Percentiles rank a stretch among this genome's conserved stretches.
These are phyloP conservation scores for Tylopilus rubrobrunneus DNA, from an alignment of 768 basidiomycete species.

Conservation along the genomic window DNA sequence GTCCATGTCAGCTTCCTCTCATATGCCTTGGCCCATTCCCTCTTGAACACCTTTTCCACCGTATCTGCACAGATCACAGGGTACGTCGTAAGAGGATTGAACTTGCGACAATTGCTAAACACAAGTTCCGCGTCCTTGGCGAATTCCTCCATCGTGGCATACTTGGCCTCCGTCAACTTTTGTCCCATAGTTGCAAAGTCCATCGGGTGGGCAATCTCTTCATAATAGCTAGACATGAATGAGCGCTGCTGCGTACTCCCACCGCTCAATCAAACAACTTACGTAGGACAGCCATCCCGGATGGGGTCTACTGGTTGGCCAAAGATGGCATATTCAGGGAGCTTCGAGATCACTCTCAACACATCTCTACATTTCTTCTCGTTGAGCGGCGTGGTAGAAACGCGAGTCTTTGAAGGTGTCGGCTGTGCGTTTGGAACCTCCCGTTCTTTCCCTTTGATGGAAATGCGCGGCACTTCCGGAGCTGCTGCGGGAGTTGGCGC, in stretches of 20 bases:
- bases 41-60: conserved; percentile 73
- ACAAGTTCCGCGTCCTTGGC: conserved; percentile 77
- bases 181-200: conserved; percentile 79
- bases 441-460: conserved; percentile 74
- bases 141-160: conserved; percentile 79
- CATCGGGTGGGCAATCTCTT: conserved; percentile 92
- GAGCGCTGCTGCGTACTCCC: background rate
- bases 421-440: conserved; percentile 40
- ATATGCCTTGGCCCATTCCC: conserved; percentile 79
- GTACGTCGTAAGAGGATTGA: conserved; percentile 82
- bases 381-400: conserved; percentile 50
- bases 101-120: conserved; percentile 85
- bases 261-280: conserved; percentile 30
- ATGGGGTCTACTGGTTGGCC: conserved; percentile 78
- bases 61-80: conserved; percentile 67
- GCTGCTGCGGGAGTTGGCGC: conserved; percentile 15
- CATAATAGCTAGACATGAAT: conserved; percentile 62
- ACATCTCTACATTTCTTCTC: conserved; percentile 81
- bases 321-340: conserved; percentile 74
- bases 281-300: conserved; percentile 88
- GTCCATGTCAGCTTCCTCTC: conserved; percentile 70
- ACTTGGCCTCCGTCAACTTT: conserved; percentile 65
- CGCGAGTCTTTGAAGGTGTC: conserved; percentile 37
- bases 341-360: conserved; percentile 52
- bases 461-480: conserved; percentile 33